Conservation (phyloP, 306 rosid species). For the Inga oerstediana region DNA sequence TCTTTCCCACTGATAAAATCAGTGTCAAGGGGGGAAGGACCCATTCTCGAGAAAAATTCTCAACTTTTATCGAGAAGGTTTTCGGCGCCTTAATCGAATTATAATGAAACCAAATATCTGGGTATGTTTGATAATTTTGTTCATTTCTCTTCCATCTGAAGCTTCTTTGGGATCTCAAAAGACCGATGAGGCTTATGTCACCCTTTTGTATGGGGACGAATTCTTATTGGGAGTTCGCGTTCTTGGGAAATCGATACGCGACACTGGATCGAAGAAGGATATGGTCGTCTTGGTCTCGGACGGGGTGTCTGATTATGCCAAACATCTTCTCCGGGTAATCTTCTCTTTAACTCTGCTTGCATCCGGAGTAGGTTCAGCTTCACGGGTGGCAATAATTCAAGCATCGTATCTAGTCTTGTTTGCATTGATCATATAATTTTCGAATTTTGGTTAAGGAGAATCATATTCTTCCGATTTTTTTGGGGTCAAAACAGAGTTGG, state of each 20-base stretch:
- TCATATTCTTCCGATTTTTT: background rate
- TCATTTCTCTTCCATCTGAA: slow-evolving; percentile 38
- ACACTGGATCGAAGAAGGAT: slow-evolving; percentile 80
- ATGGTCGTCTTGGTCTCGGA: slow-evolving; percentile 96
- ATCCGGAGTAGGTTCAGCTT: slow-evolving; percentile 3
- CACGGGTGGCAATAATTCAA: background rate
- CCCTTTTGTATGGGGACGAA: slow-evolving; percentile 95
- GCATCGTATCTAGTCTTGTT: background rate
- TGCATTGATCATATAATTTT: background rate
- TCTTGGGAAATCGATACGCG: slow-evolving; percentile 88
- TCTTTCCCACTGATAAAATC: background rate
- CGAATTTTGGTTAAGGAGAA: background rate
- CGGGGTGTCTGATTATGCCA: slow-evolving; percentile 89
- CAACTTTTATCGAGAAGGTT: slow-evolving; percentile 6
- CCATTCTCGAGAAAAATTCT: slow-evolving; percentile 16
- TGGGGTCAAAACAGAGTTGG: background rate
- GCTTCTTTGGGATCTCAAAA: slow-evolving; percentile 50
- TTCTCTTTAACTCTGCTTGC: background rate
- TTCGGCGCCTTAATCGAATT: background rate
- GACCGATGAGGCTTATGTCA: slow-evolving; percentile 76
- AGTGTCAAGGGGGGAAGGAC: background rate
- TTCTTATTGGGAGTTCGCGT: slow-evolving; percentile 94
- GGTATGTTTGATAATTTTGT: slow-evolving; percentile 35
- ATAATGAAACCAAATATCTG: slow-evolving; percentile 44
- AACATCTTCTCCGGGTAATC: slow-evolving; percentile 70